Percentiles rank a stretch among this genome's conserved stretches.
These are phyloP conservation scores for Monilinia polystroma DNA, from an alignment of 2,329 filamentous ascomycete genomes.

Conservation along the genomic window DNA sequence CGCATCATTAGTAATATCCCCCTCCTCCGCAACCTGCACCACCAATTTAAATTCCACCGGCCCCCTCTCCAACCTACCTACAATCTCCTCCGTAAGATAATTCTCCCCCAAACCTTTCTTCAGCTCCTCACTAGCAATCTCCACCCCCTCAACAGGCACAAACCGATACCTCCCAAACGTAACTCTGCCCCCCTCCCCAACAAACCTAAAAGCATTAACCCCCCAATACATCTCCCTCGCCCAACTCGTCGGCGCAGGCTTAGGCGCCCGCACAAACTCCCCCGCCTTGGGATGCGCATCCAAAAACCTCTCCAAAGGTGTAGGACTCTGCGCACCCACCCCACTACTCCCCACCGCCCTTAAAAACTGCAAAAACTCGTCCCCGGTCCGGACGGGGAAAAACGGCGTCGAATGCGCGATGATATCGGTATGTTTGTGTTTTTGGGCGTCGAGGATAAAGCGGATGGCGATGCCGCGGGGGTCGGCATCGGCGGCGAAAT, in stretches of 20 bases:
- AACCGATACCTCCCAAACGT: conserved; percentile 52
- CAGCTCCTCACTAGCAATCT: conserved; percentile 43
- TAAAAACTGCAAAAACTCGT: conserved; percentile 52
- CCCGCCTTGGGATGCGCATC: conserved; percentile 47
- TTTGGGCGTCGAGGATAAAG: conserved; percentile 46
- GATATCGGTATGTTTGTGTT: conserved; percentile 54
- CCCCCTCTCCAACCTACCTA: conserved; percentile 40
- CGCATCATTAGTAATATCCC: conserved; percentile 49
- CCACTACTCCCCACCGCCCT: conserved; percentile 42
- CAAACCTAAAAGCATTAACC: conserved; percentile 51
- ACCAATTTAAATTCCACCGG: conserved; percentile 48
- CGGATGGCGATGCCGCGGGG: conserved; percentile 51
- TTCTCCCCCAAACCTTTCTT: conserved; percentile 43
- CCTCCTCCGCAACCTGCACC: conserved; percentile 51
- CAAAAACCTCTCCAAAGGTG: conserved; percentile 45
- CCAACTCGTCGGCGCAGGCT: conserved; percentile 51
- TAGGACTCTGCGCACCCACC: neutral
- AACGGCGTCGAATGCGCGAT: conserved; percentile 52
- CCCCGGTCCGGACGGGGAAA: conserved; percentile 54
- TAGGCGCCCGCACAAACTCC: conserved; percentile 50
- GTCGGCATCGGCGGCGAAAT: conserved; percentile 48
- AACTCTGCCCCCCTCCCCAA: conserved; percentile 43
- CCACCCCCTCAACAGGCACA: conserved; percentile 46
- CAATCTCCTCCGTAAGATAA: conserved; percentile 52
- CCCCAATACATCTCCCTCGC: conserved; percentile 49